Percentiles rank a stretch among this genome's conserved stretches.
Evolutionary conservation across 2,329 filamentous ascomycete species (phyloP).

Genomic region (Exophiala mesophila): DNA sequence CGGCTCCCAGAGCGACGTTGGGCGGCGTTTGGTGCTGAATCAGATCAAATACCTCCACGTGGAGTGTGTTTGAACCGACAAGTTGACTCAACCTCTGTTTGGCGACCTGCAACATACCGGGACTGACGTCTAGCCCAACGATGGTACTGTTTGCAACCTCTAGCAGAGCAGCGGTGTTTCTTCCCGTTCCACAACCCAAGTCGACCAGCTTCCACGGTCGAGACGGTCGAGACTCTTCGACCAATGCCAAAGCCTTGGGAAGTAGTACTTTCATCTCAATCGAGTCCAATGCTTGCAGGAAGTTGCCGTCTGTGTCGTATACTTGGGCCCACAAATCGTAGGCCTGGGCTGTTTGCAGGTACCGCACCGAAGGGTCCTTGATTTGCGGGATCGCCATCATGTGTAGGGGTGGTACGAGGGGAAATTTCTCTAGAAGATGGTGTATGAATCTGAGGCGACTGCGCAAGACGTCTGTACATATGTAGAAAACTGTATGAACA

Average conservation of each 20-base stretch:
- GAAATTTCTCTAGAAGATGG: no score
- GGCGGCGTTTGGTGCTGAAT: constrained; percentile 28
- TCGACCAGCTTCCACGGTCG: constrained; percentile 47
- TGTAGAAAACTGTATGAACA: no score
- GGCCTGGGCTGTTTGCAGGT: constrained; percentile 39
- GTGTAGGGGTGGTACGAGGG: not conserved
- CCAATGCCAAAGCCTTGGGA: constrained; percentile 41
- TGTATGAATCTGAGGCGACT: no score
- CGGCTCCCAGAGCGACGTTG: constrained; percentile 21
- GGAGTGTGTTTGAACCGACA: constrained; percentile 11
- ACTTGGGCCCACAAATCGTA: constrained; percentile 50
- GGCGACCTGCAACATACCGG: constrained; percentile 55
- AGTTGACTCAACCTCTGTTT: constrained; percentile 16
- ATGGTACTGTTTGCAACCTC: constrained; percentile 33
- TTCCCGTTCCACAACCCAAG: constrained; percentile 61
- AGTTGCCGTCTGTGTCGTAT: constrained; percentile 64
- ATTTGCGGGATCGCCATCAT: constrained; percentile 16
- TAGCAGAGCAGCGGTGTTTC: constrained; percentile 51
- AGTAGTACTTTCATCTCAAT: constrained; percentile 50
- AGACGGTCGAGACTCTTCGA: constrained; percentile 19
- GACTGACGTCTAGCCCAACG: constrained; percentile 53
- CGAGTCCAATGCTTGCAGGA: constrained; percentile 61
- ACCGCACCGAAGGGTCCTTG: constrained; percentile 24
- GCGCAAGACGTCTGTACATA: no score
- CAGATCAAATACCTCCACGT: constrained; percentile 40